Conservation (phyloP, 2,329 filamentous ascomycete species). For the Echinosphaeria canescens region DNA sequence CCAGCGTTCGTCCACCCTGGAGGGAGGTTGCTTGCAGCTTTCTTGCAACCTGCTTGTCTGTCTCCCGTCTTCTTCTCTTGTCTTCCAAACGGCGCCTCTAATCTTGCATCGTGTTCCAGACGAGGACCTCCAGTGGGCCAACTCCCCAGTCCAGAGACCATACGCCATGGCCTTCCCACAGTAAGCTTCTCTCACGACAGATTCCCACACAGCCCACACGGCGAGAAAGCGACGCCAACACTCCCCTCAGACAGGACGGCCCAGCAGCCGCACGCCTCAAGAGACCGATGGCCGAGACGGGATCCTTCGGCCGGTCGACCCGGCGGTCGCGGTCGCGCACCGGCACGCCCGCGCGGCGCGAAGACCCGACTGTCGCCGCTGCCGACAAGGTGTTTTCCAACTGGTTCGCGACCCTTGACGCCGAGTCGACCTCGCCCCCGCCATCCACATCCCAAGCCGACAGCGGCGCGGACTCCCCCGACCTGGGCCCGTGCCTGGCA, state of each 20-base stretch:
- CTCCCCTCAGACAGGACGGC: conserved; percentile 26
- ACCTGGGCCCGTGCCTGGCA: no score
- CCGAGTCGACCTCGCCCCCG: no score
- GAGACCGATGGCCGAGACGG: conserved; percentile 33
- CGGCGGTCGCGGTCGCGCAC: conserved; percentile 39
- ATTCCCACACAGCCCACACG: no score
- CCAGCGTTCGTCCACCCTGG: no score
- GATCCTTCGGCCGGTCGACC: conserved; percentile 46
- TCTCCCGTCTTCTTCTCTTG: neutral
- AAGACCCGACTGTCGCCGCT: conserved; percentile 38
- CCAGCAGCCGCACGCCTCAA: conserved; percentile 24
- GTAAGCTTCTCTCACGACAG: conserved; percentile 15
- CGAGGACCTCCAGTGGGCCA: conserved; percentile 42
- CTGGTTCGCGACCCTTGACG: no score
- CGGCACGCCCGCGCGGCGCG: conserved; percentile 31
- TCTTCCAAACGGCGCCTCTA: conserved; percentile 31
- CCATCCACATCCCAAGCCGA: no score
- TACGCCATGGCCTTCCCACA: conserved; percentile 45
- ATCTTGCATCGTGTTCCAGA: conserved; percentile 49
- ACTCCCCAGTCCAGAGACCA: conserved; percentile 41
- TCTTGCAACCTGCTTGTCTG: conserved; percentile 1
- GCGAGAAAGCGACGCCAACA: no score
- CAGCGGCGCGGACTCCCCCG: conserved; percentile 7
- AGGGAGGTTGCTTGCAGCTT: conserved; percentile 1
- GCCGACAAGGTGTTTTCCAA: conserved; percentile 39